Evolutionary conservation across 768 basidiomycete species (phyloP).

Genomic region (Cantharellus anzutake): DNA sequence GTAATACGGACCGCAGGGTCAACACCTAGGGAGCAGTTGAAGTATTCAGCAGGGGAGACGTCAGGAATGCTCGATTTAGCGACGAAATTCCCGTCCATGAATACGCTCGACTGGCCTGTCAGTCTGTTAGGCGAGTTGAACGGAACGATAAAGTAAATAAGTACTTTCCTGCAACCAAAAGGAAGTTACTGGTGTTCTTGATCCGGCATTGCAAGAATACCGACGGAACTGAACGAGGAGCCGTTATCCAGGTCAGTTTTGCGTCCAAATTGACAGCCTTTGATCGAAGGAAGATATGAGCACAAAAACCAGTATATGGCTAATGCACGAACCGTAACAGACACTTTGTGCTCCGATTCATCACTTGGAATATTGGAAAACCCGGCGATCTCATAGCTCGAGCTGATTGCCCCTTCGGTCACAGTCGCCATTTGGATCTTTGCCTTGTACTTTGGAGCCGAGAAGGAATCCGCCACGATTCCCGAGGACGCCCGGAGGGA

Average conservation of each 20-base stretch:
- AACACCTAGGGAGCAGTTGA: constrained; percentile 10
- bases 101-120: constrained; percentile 6
- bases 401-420: not conserved
- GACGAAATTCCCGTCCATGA: constrained; percentile 10
- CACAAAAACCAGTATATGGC: not conserved
- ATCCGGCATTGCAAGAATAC: constrained; percentile 5
- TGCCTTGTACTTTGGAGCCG: no score
- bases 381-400: constrained; percentile 8
- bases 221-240: constrained; percentile 1
- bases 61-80: constrained; percentile 8
- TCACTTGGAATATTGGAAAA: constrained; percentile 8
- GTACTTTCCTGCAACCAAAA: constrained; percentile 4
- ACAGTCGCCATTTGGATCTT: no score
- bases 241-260: constrained; percentile 8
- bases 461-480: no score
- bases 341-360: constrained; percentile 7
- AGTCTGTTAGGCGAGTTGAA: constrained; percentile 5
- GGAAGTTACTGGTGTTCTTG: constrained; percentile 9
- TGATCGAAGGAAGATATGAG: not conserved
- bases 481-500: no score
- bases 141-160: constrained; percentile 1
- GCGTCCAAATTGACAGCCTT: constrained; percentile 4
- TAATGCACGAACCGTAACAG: constrained; percentile 1
- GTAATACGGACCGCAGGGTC: constrained; percentile 10
- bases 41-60: constrained; percentile 6